Conservation (phyloP, 2,329 filamentous ascomycete genomes). For the Colletotrichum agaves region DNA sequence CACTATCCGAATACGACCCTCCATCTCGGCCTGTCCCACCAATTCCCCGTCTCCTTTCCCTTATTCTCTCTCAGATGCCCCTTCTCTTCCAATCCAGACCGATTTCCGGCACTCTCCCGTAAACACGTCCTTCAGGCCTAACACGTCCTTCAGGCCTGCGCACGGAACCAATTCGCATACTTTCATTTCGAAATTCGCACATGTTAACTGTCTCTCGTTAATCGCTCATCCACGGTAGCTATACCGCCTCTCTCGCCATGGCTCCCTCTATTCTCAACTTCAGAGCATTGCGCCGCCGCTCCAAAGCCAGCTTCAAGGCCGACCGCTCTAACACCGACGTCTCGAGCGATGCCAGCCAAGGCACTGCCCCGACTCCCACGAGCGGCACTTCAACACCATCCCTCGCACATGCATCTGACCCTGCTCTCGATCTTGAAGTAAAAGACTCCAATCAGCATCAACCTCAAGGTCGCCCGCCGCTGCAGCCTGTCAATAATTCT, state of each 20-base stretch:
- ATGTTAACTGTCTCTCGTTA: slow-evolving; percentile 3
- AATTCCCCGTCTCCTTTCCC: not conserved
- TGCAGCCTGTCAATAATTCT: slow-evolving; percentile 50
- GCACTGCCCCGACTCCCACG: slow-evolving; percentile 70
- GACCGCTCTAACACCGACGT: slow-evolving; percentile 65
- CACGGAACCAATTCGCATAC: not conserved
- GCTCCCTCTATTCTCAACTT: slow-evolving; percentile 73
- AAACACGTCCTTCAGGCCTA: too few relatives aligned
- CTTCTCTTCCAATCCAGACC: not conserved
- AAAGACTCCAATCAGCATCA: slow-evolving; percentile 53
- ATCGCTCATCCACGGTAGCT: slow-evolving; percentile 9
- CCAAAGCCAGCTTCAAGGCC: slow-evolving; percentile 77
- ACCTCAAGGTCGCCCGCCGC: slow-evolving; percentile 48
- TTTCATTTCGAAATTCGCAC: not conserved
- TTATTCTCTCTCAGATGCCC: not conserved
- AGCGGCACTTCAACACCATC: slow-evolving; percentile 80
- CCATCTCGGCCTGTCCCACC: not conserved
- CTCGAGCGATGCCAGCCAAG: slow-evolving; percentile 70
- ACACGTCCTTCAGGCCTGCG: not conserved
- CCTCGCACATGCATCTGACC: slow-evolving; percentile 73
- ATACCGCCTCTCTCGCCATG: slow-evolving; percentile 51
- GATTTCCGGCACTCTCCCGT: not conserved
- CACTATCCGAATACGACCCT: slow-evolving; percentile 12
- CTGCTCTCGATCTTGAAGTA: slow-evolving; percentile 71
- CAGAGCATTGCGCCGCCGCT: slow-evolving; percentile 80